phyloP scores from a whole-genome alignment of 2,329 filamentous ascomycete species.

The Clarireedia homoeocarpa region DNA sequence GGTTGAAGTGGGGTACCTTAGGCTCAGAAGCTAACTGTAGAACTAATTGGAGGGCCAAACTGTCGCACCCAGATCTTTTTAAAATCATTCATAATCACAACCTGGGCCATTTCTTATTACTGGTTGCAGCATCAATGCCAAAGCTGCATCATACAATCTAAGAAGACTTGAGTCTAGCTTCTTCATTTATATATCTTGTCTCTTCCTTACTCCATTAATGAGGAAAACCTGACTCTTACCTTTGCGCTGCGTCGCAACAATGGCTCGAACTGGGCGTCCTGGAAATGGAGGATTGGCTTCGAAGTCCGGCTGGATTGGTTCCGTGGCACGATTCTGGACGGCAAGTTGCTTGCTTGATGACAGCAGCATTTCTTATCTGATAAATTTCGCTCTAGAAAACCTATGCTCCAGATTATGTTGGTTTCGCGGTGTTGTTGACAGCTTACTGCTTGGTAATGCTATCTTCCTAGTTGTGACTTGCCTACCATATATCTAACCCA shows the following conservation, averaged over 20 bases:
- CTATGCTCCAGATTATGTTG: conserved; percentile 83
- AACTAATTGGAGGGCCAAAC: too few species aligned
- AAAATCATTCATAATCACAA: too few species aligned
- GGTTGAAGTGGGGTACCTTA: background rate
- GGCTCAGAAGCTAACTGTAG: background rate
- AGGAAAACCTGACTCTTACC: conserved; percentile 8
- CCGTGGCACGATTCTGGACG: conserved; percentile 30
- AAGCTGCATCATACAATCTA: background rate
- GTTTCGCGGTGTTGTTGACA: conserved; percentile 60
- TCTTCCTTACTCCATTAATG: background rate
- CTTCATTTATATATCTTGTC: background rate
- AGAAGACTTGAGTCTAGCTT: background rate
- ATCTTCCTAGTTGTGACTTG: background rate
- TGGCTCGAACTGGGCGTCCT: conserved; percentile 5
- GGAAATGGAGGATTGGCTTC: conserved; percentile 17
- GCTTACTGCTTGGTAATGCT: conserved; percentile 52
- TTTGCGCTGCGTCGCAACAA: conserved; percentile 7
- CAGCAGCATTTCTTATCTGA: conserved; percentile 5
- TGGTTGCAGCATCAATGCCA: too few species aligned
- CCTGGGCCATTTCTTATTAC: background rate
- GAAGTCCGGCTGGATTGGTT: conserved; percentile 24
- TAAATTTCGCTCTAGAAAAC: conserved; percentile 48
- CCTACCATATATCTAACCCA: background rate
- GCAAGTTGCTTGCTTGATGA: conserved; percentile 11
- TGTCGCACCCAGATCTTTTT: too few species aligned